A percentile compares a stretch with the other conserved stretches of the same genome.
Evolutionary conservation across 2,329 filamentous ascomycete genomes (phyloP).

Genomic region (Colletotrichum higginsianum): DNA sequence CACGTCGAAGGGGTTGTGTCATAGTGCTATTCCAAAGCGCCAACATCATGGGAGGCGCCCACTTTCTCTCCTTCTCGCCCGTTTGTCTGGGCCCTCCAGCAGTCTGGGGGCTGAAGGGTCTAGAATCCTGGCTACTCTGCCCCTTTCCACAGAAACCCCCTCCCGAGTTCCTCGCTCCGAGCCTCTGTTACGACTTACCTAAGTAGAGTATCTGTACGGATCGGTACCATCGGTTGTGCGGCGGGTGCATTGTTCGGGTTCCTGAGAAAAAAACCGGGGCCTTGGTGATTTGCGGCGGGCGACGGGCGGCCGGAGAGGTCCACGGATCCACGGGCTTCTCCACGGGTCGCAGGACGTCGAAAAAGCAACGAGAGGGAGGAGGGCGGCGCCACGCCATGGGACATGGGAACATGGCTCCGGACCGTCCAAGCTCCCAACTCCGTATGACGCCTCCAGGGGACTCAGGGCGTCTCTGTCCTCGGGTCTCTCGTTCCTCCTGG

Average conservation of each 20-base stretch:
- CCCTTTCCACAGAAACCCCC: conserved; percentile 16
- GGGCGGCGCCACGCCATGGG: background rate
- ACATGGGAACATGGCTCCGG: conserved; percentile 25
- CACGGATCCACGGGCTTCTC: conserved; percentile 22
- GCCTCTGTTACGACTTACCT: too few relatives aligned
- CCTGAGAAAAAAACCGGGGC: conserved; percentile 22
- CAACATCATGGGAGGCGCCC: conserved; percentile 8
- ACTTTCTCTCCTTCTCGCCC: background rate
- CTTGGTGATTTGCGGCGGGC: background rate
- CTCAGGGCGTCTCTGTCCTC: conserved; percentile 2
- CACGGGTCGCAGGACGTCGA: conserved; percentile 3
- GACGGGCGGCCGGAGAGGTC: conserved; percentile 30
- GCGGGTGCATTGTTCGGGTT: conserved; percentile 19
- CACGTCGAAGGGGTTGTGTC: conserved; percentile 17
- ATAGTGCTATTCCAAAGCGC: background rate
- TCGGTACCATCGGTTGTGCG: conserved; percentile 4
- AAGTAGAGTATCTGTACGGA: too few relatives aligned
- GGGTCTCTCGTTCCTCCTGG: background rate
- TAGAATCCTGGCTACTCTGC: conserved; percentile 15
- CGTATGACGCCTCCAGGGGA: conserved; percentile 35
- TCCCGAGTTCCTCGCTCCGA: too few relatives aligned
- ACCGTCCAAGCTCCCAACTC: conserved; percentile 28
- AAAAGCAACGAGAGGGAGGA: background rate
- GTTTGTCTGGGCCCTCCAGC: background rate
- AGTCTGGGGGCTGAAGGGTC: background rate